phyloP scores from a whole-genome alignment of 1,284 basidiomycete species.

The Ustilago vetiveriae region DNA sequence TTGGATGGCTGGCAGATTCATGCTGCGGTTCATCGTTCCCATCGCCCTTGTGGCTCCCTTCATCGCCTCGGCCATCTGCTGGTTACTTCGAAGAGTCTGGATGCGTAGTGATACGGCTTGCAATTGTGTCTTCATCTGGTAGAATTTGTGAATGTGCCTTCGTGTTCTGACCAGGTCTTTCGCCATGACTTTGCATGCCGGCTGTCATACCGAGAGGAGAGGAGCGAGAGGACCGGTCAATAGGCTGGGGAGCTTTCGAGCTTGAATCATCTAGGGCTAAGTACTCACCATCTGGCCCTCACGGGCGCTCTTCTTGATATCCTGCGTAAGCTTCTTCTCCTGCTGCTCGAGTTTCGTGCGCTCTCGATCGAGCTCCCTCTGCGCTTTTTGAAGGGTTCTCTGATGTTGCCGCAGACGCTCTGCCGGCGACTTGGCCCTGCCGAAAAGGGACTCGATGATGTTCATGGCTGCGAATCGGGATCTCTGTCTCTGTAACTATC shows the following conservation, averaged over 20 bases:
- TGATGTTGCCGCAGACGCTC: slow-evolving; percentile 96
- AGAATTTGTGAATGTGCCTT: slow-evolving; percentile 96
- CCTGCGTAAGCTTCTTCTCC: slow-evolving; percentile 72
- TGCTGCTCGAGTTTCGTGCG: slow-evolving; percentile 91
- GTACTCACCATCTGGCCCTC: slow-evolving; percentile 87
- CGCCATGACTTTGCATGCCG: slow-evolving; percentile 92
- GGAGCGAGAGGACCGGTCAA: neutral
- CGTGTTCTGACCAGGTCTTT: slow-evolving; percentile 96
- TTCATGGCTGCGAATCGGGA: slow-evolving; percentile 28
- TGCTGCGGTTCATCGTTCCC: slow-evolving; percentile 94
- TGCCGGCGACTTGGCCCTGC: slow-evolving; percentile 90
- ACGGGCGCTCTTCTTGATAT: slow-evolving; percentile 97
- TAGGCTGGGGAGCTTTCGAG: neutral
- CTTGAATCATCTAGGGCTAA: neutral
- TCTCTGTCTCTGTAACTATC: no score
- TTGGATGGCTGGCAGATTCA: slow-evolving; percentile 94
- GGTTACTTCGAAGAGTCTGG: slow-evolving; percentile 94
- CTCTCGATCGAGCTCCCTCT: slow-evolving; percentile 95
- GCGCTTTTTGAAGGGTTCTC: slow-evolving; percentile 91
- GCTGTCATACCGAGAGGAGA: slow-evolving; percentile 12
- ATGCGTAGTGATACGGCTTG: slow-evolving; percentile 95
- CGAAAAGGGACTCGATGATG: slow-evolving; percentile 72
- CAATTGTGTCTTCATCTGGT: slow-evolving; percentile 97
- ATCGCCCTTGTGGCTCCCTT: slow-evolving; percentile 93
- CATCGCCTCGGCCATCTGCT: slow-evolving; percentile 99